A percentile compares a stretch with the other conserved stretches of the same genome.
phyloP scores from a whole-genome alignment of 129 eudicot genomes.

The Centrapalus pauciflorus region DNA sequence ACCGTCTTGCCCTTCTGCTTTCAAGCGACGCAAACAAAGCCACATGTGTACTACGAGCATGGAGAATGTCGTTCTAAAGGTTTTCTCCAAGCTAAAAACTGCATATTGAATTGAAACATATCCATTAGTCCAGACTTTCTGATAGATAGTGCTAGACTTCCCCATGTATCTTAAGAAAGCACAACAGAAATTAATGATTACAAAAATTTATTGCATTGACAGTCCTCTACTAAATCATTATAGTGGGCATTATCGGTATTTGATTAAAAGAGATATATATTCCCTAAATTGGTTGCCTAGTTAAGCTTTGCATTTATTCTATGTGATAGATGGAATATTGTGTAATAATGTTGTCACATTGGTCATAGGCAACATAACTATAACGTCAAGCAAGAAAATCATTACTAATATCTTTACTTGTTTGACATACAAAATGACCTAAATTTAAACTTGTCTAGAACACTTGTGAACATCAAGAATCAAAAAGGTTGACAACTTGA shows the following conservation, averaged over 20 bases:
- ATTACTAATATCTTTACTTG: not conserved
- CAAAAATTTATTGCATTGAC: not conserved
- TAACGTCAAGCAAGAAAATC: not conserved
- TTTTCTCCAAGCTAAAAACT: constrained; percentile 90
- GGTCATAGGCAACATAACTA: not conserved
- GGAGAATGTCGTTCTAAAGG: constrained; percentile 82
- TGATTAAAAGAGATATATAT: not conserved
- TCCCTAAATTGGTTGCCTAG: not conserved
- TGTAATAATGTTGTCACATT: no score
- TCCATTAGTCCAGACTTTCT: constrained; percentile 6
- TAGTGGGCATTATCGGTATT: not conserved
- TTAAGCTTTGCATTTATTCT: not conserved
- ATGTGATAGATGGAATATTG: no score
- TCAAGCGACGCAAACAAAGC: constrained; percentile 87
- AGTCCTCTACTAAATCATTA: not conserved
- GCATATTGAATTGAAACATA: constrained; percentile 30
- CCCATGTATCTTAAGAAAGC: not conserved
- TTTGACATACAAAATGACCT: not conserved
- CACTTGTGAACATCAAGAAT: not conserved
- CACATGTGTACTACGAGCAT: constrained; percentile 95
- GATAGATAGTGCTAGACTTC: constrained; percentile 5
- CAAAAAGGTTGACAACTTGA: not conserved
- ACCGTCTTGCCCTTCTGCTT: constrained; percentile 85
- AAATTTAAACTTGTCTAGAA: not conserved
- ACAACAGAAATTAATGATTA: not conserved